Evolutionary conservation across 768 basidiomycete species (phyloP).

Genomic region (Tricholoma hemisulphureum): DNA sequence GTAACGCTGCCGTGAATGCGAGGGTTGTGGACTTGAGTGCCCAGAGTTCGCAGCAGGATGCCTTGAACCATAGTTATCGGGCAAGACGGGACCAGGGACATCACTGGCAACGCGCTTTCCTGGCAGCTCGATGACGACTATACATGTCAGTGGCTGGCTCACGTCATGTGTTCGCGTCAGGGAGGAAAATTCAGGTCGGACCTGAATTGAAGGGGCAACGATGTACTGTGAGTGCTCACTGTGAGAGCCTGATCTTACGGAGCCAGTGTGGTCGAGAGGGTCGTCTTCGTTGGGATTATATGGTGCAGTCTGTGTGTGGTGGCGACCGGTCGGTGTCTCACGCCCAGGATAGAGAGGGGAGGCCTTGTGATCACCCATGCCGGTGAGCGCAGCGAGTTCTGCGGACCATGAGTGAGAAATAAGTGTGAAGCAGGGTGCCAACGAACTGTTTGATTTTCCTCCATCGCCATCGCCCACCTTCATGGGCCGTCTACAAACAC

Average conservation of each 20-base stretch:
- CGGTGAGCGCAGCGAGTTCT: conserved; percentile 95
- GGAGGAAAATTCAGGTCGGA: conserved; percentile 87
- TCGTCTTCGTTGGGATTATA: conserved; percentile 85
- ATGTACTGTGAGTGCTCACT: conserved; percentile 63
- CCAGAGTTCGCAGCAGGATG: conserved; percentile 34
- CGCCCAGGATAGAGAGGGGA: conserved; percentile 67
- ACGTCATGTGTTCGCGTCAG: conserved; percentile 66
- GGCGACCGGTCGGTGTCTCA: conserved; percentile 51
- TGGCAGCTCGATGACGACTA: conserved; percentile 91
- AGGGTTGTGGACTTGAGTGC: conserved; percentile 40
- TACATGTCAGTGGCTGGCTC: conserved; percentile 88
- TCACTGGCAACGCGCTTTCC: conserved; percentile 56
- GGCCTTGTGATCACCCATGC: conserved; percentile 67
- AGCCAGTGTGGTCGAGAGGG: conserved; percentile 61
- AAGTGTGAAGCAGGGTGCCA: conserved; percentile 5
- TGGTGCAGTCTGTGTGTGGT: conserved; percentile 29
- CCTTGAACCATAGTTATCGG: conserved; percentile 44
- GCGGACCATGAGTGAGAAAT: conserved; percentile 10
- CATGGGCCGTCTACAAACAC: conserved; percentile 96
- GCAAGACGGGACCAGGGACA: conserved; percentile 53
- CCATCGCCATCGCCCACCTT: conserved; percentile 87
- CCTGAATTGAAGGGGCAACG: conserved; percentile 90
- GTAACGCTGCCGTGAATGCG: conserved; percentile 23
- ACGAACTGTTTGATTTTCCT: conserved; percentile 86
- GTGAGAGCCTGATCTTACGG: conserved; percentile 45